phyloP scores from a whole-genome alignment of 179 eudicot genomes.

The Sideroxylon spinosum region DNA sequence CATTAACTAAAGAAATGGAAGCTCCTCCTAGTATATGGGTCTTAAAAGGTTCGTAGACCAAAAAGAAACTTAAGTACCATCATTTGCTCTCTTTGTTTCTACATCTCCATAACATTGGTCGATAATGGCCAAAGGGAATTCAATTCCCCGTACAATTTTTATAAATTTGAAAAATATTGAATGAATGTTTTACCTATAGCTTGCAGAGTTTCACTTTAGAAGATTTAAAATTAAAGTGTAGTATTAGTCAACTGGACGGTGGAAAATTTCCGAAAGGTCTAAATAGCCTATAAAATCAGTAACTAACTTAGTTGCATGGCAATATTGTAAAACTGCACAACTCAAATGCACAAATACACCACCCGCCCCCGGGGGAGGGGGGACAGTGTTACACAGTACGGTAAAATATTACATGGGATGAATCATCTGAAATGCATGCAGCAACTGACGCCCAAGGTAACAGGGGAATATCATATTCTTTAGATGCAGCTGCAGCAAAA shows the following conservation, averaged over 20 bases:
- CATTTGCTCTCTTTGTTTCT: no score
- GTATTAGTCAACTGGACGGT: not conserved
- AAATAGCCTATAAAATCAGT: not conserved
- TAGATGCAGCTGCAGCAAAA: conserved; percentile 78
- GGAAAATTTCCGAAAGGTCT: not conserved
- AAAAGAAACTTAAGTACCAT: no score
- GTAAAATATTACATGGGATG: conserved; percentile 39
- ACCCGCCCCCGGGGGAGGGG: no score
- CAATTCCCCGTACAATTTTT: no score
- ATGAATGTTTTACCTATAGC: no score
- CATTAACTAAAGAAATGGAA: no score
- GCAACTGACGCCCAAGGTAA: conserved; percentile 98
- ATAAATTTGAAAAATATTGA: no score
- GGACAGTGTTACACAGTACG: not conserved
- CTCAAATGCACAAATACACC: not conserved
- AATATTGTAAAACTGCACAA: not conserved
- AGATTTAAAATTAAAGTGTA: not conserved
- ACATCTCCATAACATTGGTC: no score
- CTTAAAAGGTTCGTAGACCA: no score
- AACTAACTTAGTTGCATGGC: not conserved
- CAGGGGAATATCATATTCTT: conserved; percentile 82
- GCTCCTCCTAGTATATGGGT: no score
- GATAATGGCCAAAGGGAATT: no score
- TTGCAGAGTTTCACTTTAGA: not conserved
- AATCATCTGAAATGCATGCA: conserved; percentile 73